Base-by-base conservation (phyloP, 1,284 basidiomycete genomes). In the Tilletia horrida region DNA sequence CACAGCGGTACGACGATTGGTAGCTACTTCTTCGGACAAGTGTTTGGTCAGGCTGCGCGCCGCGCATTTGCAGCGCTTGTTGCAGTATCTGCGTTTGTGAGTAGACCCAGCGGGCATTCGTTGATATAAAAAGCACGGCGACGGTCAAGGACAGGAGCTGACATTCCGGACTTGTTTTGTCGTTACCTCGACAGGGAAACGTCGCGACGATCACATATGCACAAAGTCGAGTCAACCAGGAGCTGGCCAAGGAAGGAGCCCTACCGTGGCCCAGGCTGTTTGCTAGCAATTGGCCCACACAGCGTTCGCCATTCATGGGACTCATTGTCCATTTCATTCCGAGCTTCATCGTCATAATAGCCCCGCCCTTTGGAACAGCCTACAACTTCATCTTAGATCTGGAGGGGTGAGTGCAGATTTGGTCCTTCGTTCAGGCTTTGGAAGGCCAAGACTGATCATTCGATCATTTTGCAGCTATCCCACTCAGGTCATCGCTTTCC, bases 161-260 rank as follows among this genome's bases (percentile, higher is more conserved):
- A 44, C 18, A 18, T 44, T 44, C 9, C 8, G 43, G 9, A 9
- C 43, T 44, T n/a, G n/a, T n/a, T n/a, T n/a, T n/a, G n/a, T n/a
- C n/a, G n/a, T n/a, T n/a, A n/a, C n/a, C 11, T 40, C 11, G 35
- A 11, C 35, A 40, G 35, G 35, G 35, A 69, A 84, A 83, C 31
- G 84, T 84, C n/a, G 70, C 83, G 73, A 84, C 68, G 71, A 86
- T 44, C 72, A 84, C 85, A 0, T 87, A 85, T 69, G 72, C 84
- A 3, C 83, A 84, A n/a, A 78, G 84, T 0, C 83, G 84, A 14
- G 79, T 87, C 0, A 85, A 85, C 62, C 86, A 86, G 81, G 86
- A 86, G 65, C 83, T 86, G 1, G 86, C 86, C 1, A 87, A 87
- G 70, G 86, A 87, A 72, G 86, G 85, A 8, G 77, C 87, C n/a